These are phyloP conservation scores for Tylopilus subfusipes DNA, from an alignment of 768 basidiomycete genomes.

Conservation along the genomic window DNA sequence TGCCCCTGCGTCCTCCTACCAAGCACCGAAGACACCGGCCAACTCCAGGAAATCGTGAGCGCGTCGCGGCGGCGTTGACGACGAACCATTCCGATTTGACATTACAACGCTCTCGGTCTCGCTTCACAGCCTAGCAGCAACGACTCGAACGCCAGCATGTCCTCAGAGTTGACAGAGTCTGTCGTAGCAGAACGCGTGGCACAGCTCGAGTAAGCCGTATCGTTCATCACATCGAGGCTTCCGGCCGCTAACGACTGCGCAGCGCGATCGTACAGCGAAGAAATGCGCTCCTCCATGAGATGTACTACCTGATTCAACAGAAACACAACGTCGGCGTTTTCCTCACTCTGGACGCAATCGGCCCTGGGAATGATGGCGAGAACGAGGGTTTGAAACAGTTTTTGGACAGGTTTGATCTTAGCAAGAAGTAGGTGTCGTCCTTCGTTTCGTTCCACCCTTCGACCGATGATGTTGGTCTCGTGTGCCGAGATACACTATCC, in stretches of 20 bases:
- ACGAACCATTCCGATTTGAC: not conserved
- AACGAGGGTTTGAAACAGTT: constrained; percentile 47
- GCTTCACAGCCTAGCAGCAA: not conserved
- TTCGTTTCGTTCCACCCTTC: not conserved
- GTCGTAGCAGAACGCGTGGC: constrained; percentile 37
- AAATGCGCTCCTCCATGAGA: constrained; percentile 68
- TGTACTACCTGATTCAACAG: constrained; percentile 62
- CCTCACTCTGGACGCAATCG: constrained; percentile 38
- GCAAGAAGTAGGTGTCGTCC: constrained; percentile 41
- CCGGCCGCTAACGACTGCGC: not conserved
- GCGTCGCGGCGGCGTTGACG: constrained; percentile 4
- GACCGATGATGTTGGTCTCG: constrained; percentile 1
- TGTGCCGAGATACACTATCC: constrained; percentile 1
- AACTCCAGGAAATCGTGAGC: not conserved
- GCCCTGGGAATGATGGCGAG: constrained; percentile 26
- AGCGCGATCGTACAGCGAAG: constrained; percentile 64
- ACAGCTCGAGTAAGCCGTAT: constrained; percentile 30
- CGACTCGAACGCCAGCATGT: constrained; percentile 19
- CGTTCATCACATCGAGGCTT: not conserved
- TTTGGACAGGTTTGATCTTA: constrained; percentile 54
- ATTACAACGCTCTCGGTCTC: not conserved
- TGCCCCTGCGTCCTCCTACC: not conserved
- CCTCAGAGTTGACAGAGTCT: constrained; percentile 28
- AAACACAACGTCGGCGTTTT: constrained; percentile 45
- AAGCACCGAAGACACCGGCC: not conserved